Conservation (phyloP, 2,329 filamentous ascomycete genomes). For the Fusarium nodosum region DNA sequence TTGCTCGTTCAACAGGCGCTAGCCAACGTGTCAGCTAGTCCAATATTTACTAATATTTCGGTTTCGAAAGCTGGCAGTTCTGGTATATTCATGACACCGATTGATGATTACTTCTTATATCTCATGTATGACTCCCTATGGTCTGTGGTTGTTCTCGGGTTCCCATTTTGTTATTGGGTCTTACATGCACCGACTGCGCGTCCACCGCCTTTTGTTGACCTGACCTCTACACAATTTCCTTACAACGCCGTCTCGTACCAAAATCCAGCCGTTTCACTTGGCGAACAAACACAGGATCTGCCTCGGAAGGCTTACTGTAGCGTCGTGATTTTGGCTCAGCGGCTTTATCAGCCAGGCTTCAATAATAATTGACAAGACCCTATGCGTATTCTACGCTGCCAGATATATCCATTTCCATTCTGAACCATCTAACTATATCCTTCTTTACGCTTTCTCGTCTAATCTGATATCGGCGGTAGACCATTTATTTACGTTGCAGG, state of each 20-base stretch:
- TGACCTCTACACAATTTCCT: background rate
- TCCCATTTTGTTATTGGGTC: background rate
- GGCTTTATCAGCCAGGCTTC: background rate
- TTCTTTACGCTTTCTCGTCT: background rate
- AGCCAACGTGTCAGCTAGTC: slow-evolving; percentile 5
- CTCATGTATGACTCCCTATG: background rate
- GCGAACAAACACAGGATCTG: background rate
- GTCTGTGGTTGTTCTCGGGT: background rate
- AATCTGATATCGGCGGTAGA: no score
- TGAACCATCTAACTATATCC: no score
- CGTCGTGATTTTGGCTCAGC: background rate
- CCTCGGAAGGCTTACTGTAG: background rate
- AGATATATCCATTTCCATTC: background rate
- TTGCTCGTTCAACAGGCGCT: slow-evolving; percentile 3
- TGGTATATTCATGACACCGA: background rate
- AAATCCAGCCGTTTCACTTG: slow-evolving; percentile 5
- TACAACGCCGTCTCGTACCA: background rate
- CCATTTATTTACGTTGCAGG: background rate
- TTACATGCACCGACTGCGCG: background rate
- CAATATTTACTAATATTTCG: slow-evolving; percentile 24
- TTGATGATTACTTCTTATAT: slow-evolving; percentile 4
- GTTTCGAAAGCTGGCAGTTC: background rate
- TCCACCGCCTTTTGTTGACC: background rate
- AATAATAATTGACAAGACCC: no score
- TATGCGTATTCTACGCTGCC: background rate